Percentiles rank a stretch among this genome's conserved stretches.
These are phyloP conservation scores for Colletotrichum karsti DNA, from an alignment of 2,329 filamentous ascomycete genomes.

Conservation along the genomic window DNA sequence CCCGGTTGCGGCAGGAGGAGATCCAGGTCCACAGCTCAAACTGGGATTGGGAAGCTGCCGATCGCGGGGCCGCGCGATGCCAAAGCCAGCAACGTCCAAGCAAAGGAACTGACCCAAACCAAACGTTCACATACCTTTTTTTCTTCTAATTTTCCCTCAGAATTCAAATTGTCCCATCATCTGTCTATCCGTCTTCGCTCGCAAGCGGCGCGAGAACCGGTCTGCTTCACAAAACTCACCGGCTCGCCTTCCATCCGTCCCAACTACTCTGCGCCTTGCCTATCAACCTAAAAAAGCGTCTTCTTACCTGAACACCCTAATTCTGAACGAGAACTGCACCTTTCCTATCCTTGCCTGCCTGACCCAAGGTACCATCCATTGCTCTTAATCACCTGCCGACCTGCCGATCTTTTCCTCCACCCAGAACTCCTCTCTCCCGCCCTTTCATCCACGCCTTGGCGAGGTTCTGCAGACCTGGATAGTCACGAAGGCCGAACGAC, in stretches of 20 bases:
- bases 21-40: not conserved
- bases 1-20: not conserved
- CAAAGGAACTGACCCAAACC: not conserved
- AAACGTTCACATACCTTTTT: not conserved
- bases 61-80: conserved; percentile 19
- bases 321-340: not conserved
- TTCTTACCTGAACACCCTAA: not conserved
- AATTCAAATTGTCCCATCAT: not conserved
- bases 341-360: not conserved
- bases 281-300: conserved; percentile 9
- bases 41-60: conserved; percentile 17
- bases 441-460: not conserved
- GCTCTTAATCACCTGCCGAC: not conserved
- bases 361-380: too few relatives aligned
- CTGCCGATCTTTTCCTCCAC: not conserved
- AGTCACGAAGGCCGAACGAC: conserved; percentile 4
- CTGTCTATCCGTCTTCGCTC: conserved; percentile 13
- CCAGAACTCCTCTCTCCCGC: not conserved
- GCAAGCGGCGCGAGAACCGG: conserved; percentile 10
- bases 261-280: conserved; percentile 13
- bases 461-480: not conserved
- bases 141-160: too few relatives aligned
- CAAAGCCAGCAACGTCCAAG: conserved; percentile 22
- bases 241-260: conserved; percentile 17
- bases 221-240: conserved; percentile 13